These are phyloP conservation scores for Suhomyces choctaworum DNA, from an alignment of 1,139 yeast genomes.

Conservation along the genomic window DNA sequence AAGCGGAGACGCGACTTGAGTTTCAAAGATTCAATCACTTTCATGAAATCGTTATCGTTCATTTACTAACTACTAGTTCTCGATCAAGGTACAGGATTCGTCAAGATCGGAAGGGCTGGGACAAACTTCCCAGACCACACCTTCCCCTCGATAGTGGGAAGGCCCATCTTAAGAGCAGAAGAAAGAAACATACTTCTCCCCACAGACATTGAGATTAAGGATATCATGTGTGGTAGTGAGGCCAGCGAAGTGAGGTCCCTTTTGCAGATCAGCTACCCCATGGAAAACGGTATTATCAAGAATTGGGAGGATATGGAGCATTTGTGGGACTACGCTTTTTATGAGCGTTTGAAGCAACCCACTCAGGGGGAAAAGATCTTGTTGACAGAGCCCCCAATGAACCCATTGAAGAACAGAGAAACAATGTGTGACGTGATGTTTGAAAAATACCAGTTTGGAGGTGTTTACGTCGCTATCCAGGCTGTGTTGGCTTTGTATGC, in stretches of 20 bases:
- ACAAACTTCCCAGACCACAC: slow-evolving; percentile 97
- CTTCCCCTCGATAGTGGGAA: slow-evolving; percentile 97
- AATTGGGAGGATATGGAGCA: slow-evolving; percentile 99
- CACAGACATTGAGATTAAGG: slow-evolving; percentile 71
- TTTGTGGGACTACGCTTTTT: slow-evolving; percentile 96
- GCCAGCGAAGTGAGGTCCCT: slow-evolving; percentile 90
- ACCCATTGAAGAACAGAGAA: slow-evolving; percentile 90
- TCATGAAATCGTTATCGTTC: background rate
- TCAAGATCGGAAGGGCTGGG: slow-evolving; percentile 93
- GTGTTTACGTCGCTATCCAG: slow-evolving; percentile 97
- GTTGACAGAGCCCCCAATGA: slow-evolving; percentile 97
- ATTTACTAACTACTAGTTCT: slow-evolving; percentile 55
- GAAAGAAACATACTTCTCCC: slow-evolving; percentile 65
- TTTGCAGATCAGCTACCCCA: slow-evolving; percentile 90
- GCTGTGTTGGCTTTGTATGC: slow-evolving; percentile 97
- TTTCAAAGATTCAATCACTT: background rate
- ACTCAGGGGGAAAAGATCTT: slow-evolving; percentile 78
- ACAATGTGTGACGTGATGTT: slow-evolving; percentile 97
- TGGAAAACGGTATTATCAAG: slow-evolving; percentile 97
- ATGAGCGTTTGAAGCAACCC: slow-evolving; percentile 79
- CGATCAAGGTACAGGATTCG: slow-evolving; percentile 99
- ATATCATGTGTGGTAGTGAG: slow-evolving; percentile 97
- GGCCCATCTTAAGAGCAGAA: slow-evolving; percentile 96
- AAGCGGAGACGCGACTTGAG: too few relatives aligned
- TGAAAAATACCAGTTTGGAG: slow-evolving; percentile 92